Evolutionary conservation across 176 grass and related monocot species (phyloP), one percentile per base, ranked within the genome.

Genomic region (Chrysopogon serrulatus): DNA sequence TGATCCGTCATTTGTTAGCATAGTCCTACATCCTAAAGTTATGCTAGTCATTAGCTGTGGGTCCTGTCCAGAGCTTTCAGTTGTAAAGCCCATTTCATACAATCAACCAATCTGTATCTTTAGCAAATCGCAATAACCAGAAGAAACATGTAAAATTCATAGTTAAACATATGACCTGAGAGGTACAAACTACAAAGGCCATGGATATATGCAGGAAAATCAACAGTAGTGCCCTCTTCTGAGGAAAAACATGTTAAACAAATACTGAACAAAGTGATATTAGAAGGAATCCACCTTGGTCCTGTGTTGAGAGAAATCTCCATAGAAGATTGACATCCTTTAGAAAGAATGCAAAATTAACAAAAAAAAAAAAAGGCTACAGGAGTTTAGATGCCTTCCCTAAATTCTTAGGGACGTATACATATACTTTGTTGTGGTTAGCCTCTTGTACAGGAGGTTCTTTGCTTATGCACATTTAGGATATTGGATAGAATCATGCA

Each of bases 71-170:
- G 18, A 84, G 45, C 47, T 32, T 68, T 59, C 18, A 7, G 49
- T 53, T 4, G 27, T 26, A 62, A 41, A 80, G 30, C 74, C 39
- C 41, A 57, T 45, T 79, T 73, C 35, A 80, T 69, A 63, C 41
- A 21, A 80, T 62, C 21, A 64, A 59, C 5, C 2, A 39, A 57
- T 84, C 45, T 18, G 5, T 21, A 68, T 32, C 40, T 33, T 72
- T 36, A 66, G 66, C 48, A 28, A 79, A 65, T 74, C 53, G 39
- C n/a, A 79, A 35, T 39, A 75, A 75, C 79, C 6, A 75, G n/a
- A 86, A 86, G 69, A 35, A 86, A 67, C 26, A 79, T 33, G 42
- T 30, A 30, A 63, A 37, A 72, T 43, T 10, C 2, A 14, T 48
- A 83, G 2, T 39, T 48, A 61, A 54, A 49, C 32, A 37, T 17